phyloP scores from a whole-genome alignment of 2,329 filamentous ascomycete species.

The Fusarium sp. region DNA sequence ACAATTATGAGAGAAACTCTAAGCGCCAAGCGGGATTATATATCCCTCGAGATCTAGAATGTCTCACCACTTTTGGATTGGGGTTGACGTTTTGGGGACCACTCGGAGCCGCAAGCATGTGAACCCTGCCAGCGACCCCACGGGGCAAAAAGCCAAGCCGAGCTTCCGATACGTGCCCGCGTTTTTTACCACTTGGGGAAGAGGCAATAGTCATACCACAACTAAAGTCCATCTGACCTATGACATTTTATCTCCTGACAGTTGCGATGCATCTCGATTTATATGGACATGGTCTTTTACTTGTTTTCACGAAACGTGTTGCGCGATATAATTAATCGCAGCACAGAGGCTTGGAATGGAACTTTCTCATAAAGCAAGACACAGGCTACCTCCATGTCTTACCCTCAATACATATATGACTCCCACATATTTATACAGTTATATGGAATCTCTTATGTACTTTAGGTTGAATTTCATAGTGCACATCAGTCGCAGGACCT shows the following conservation, averaged over 20 bases:
- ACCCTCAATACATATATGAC: no score
- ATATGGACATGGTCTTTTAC: neutral
- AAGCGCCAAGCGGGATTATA: slow-evolving; percentile 5
- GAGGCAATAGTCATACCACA: neutral
- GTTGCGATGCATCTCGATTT: neutral
- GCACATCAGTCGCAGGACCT: no score
- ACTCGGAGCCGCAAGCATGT: slow-evolving; percentile 22
- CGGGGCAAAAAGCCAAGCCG: slow-evolving; percentile 20
- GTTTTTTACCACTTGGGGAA: neutral
- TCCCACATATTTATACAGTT: no score
- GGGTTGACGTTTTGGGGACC: neutral
- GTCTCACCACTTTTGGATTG: slow-evolving; percentile 8
- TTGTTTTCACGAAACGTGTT: no score
- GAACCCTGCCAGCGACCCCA: slow-evolving; percentile 10
- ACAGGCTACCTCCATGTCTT: no score
- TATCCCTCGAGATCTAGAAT: neutral
- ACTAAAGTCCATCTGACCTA: neutral
- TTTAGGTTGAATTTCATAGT: no score
- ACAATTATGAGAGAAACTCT: neutral
- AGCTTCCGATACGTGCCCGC: slow-evolving; percentile 35
- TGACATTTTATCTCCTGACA: slow-evolving; percentile 21
- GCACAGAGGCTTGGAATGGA: no score
- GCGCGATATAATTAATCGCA: no score
- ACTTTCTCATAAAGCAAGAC: no score
- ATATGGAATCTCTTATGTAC: no score